Percentiles rank a stretch among this genome's conserved stretches.
phyloP scores from a whole-genome alignment of 148 eudicot species.

The Cornus controversa region DNA sequence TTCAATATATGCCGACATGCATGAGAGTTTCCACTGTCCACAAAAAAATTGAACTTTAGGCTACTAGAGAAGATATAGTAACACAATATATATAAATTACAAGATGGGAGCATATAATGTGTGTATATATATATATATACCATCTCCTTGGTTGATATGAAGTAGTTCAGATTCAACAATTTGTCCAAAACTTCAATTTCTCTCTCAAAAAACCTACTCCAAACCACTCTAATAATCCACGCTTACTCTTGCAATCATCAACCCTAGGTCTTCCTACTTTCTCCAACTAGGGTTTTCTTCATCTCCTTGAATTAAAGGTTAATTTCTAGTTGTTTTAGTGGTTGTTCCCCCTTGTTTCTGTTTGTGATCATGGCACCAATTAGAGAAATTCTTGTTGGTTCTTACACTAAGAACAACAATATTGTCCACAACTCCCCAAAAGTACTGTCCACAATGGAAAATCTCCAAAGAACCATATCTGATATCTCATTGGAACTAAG shows the following conservation, averaged over 20 bases:
- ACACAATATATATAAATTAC: too few species aligned
- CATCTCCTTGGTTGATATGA: neutral
- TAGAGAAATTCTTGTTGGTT: neutral
- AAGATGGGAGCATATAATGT: too few species aligned
- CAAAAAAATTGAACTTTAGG: neutral
- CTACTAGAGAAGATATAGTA: neutral
- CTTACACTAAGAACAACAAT: neutral
- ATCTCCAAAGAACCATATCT: conserved; percentile 42
- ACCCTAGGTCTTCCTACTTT: neutral
- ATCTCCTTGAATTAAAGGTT: neutral
- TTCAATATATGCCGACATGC: too few species aligned
- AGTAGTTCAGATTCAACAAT: neutral
- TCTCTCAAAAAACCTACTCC: neutral
- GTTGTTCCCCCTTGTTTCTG: too few species aligned
- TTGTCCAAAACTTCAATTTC: neutral
- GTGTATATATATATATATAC: too few species aligned
- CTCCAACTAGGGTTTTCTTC: neutral
- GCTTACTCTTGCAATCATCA: neutral
- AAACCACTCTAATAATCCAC: neutral
- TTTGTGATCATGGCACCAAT: neutral
- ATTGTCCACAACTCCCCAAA: neutral
- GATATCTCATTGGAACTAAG: conserved; percentile 42
- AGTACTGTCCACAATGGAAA: conserved; percentile 34
- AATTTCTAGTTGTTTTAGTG: neutral
- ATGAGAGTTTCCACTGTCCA: neutral